Evolutionary conservation across 2,329 filamentous ascomycete species (phyloP).

Genomic region (Lachnellula arida): DNA sequence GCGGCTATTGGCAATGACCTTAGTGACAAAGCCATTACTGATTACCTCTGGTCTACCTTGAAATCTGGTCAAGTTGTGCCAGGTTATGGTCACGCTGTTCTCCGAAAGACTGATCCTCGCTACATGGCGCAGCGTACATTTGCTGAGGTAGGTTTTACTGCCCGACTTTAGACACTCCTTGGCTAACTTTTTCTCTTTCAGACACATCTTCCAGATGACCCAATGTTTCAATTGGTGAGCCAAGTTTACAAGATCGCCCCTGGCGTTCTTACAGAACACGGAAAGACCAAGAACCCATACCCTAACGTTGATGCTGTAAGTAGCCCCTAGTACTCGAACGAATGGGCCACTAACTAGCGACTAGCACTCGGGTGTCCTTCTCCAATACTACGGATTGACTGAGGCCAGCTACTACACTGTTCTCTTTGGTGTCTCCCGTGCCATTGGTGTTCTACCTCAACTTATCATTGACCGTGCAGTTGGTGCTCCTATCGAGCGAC

Average conservation of each 20-base stretch:
- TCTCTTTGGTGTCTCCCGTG: conserved; percentile 96
- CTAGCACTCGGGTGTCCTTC: conserved; percentile 88
- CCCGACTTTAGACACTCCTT: not conserved
- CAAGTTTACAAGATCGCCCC: conserved; percentile 99
- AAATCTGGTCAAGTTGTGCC: conserved; percentile 95
- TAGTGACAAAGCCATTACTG: conserved; percentile 91
- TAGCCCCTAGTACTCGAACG: not conserved
- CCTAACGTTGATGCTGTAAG: conserved; percentile 84
- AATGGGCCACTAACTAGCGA: not conserved
- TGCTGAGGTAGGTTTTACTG: conserved; percentile 42
- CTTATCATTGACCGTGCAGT: conserved; percentile 99
- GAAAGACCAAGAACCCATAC: conserved; percentile 99
- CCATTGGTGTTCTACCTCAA: conserved; percentile 97
- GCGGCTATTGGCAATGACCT: conserved; percentile 87
- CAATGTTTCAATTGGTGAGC: conserved; percentile 99
- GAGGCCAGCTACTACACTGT: conserved; percentile 99
- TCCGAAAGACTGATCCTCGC: conserved; percentile 98
- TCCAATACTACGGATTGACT: conserved; percentile 98
- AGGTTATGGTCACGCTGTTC: conserved; percentile 96
- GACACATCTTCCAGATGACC: conserved; percentile 89
- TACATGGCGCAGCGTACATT: conserved; percentile 99
- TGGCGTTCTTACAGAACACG: conserved; percentile 96
- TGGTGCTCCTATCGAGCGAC: conserved; percentile 94
- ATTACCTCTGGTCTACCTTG: conserved; percentile 98
- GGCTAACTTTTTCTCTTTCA: not conserved